Base-by-base conservation (phyloP, 495 filamentous ascomycete species). In the Penicillium angulare region DNA sequence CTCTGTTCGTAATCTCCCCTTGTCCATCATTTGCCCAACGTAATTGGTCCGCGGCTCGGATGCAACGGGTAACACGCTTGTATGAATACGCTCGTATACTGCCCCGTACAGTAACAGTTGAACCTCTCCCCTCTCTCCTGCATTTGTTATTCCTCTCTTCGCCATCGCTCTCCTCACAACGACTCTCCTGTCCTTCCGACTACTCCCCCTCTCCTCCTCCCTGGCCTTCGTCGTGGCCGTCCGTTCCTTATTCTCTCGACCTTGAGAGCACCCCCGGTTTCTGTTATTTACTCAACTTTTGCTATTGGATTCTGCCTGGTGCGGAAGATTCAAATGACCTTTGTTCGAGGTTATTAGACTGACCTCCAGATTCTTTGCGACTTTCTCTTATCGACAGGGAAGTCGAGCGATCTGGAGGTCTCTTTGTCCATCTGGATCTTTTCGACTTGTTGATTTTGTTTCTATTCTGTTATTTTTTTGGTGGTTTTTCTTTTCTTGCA, bases 151-250 rank as follows among this genome's bases (percentile, higher is more conserved):
- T 55, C 51, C 48, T 40, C 35, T 50, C 61, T 72, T 69, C 45
- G 69, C 70, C 40, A 22, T 39, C n/a, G n/a, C n/a, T n/a, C n/a
- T n/a, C n/a, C n/a, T n/a, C n/a, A n/a, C n/a, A n/a, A n/a, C n/a
- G n/a, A n/a, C n/a, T n/a, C n/a, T n/a, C n/a, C n/a, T n/a, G n/a
- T n/a, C 77, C 69, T 51, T 43, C 60, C 50, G 62, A 33, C 57
- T 39, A 22, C 46, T 42, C 35, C 38, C 40, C 39, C 41, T 55
- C 33, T 47, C 39, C 29, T 36, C 43, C 56, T 55, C 47, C 45
- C 62, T 72, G 69, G 68, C 71, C 68, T 49, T 62, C 59, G 59
- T 69, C 61, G 68, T 73, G 71, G 71, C 72, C 73, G 73, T 75
- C 73, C 73, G 60, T 66, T 76, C 73, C 61, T 76, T 76, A 63